Conservation (phyloP, 2,329 filamentous ascomycete species). For the Mycosphaerella sp. region DNA sequence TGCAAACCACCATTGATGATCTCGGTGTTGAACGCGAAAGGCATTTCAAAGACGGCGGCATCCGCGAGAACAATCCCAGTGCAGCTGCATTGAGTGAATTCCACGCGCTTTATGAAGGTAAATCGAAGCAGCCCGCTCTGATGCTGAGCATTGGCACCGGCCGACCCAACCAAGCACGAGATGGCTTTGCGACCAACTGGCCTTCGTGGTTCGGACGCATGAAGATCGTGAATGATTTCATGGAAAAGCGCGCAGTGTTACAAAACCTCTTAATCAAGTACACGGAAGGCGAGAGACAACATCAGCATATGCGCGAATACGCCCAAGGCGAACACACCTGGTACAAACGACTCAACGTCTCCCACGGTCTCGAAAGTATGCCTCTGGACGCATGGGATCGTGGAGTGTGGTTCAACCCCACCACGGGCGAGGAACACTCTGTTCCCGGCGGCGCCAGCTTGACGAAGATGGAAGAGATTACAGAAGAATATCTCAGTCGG, state of each 20-base stretch:
- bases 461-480: constrained; percentile 42
- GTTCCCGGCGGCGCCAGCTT: constrained; percentile 41
- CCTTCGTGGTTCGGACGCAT: constrained; percentile 42
- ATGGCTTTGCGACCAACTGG: constrained; percentile 44
- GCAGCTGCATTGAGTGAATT: constrained; percentile 46
- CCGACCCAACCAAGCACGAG: constrained; percentile 38
- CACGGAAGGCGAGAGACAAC: constrained; percentile 46
- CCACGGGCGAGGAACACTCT: constrained; percentile 11
- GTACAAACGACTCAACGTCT: constrained; percentile 48
- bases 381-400: constrained; percentile 44
- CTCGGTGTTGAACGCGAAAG: constrained; percentile 23
- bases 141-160: constrained; percentile 46
- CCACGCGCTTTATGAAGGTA: constrained; percentile 41
- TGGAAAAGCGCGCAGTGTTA: constrained; percentile 46
- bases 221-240: constrained; percentile 39
- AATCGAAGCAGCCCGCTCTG: constrained; percentile 38
- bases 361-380: constrained; percentile 42
- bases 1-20: constrained; percentile 41
- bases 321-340: constrained; percentile 45
- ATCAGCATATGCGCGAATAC: constrained; percentile 43
- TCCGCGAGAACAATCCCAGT: constrained; percentile 47
- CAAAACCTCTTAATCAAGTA: constrained; percentile 49
- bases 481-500: constrained; percentile 37
- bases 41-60: constrained; percentile 47
- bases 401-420: constrained; percentile 34